A percentile compares a stretch with the other conserved stretches of the same genome.
phyloP scores from a whole-genome alignment of 441 rosid species.

The Dalechampia spathulata region DNA sequence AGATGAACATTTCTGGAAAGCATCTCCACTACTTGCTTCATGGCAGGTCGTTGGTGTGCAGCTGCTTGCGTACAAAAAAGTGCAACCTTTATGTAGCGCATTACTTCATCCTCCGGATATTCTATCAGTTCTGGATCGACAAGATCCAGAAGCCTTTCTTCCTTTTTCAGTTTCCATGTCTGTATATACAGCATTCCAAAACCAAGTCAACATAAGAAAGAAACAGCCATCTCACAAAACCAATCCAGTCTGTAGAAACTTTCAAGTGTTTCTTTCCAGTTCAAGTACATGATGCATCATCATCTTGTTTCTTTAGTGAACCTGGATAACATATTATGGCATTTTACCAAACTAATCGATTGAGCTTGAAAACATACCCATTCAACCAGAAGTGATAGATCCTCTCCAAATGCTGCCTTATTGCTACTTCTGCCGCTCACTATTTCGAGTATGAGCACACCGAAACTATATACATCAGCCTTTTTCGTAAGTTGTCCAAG shows the following conservation, averaged over 20 bases:
- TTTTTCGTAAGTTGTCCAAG: slow-evolving; percentile 84
- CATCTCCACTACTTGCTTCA: slow-evolving; percentile 91
- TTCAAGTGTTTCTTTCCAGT: too few species aligned
- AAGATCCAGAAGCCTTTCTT: slow-evolving; percentile 57
- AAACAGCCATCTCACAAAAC: too few species aligned
- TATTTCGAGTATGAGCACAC: slow-evolving; percentile 85
- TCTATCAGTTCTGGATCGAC: slow-evolving; percentile 64
- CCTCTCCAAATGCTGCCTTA: slow-evolving; percentile 74
- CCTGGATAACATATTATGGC: background rate
- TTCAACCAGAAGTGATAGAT: slow-evolving; percentile 64
- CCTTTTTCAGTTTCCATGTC: slow-evolving; percentile 84
- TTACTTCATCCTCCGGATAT: slow-evolving; percentile 56
- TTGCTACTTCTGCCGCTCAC: slow-evolving; percentile 81
- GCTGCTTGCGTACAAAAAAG: slow-evolving; percentile 84
- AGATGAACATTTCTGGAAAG: slow-evolving; percentile 62
- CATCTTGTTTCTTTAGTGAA: background rate
- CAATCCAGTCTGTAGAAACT: too few species aligned
- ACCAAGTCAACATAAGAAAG: slow-evolving; percentile 10
- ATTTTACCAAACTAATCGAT: background rate
- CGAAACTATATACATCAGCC: slow-evolving; percentile 92
- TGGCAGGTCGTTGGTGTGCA: slow-evolving; percentile 61
- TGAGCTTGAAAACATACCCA: slow-evolving; percentile 55
- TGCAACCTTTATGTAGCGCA: slow-evolving; percentile 65
- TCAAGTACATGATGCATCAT: too few species aligned
- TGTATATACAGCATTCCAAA: slow-evolving; percentile 36